phyloP scores from a whole-genome alignment of 306 rosid genomes.

The Cyclanthera cordifolia region DNA sequence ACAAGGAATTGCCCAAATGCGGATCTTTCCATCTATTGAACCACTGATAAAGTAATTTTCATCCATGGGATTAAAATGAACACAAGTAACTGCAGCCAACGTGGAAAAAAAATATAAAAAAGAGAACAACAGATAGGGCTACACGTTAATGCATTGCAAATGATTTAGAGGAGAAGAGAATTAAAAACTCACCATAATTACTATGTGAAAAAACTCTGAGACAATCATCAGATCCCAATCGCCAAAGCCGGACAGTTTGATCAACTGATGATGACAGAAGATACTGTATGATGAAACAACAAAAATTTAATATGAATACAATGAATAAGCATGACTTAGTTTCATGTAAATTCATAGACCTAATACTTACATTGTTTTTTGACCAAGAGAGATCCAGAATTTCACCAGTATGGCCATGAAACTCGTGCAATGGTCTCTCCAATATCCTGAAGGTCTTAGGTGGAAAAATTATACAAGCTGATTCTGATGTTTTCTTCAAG shows the following conservation, averaged over 20 bases:
- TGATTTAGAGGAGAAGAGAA: not conserved
- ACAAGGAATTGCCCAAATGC: conserved; percentile 67
- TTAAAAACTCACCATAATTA: conserved; percentile 56
- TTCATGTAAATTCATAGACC: conserved; percentile 1
- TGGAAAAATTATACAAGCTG: conserved; percentile 75
- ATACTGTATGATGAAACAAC: conserved; percentile 35
- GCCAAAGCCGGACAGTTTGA: conserved; percentile 89
- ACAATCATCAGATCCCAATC: conserved; percentile 51
- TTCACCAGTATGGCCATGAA: conserved; percentile 66
- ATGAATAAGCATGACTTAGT: conserved; percentile 2
- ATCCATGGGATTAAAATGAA: conserved; percentile 85
- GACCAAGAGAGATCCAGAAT: conserved; percentile 94
- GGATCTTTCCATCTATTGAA: conserved; percentile 94
- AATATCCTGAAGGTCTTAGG: conserved; percentile 64
- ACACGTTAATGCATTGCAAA: not conserved
- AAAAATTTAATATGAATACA: conserved; percentile 8
- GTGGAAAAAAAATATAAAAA: conserved; percentile 18
- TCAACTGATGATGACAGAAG: conserved; percentile 82
- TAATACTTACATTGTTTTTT: conserved; percentile 64
- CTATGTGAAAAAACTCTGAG: conserved; percentile 76
- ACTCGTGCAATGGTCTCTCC: conserved; percentile 78
- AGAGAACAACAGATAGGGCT: conserved; percentile 6
- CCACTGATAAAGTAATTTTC: conserved; percentile 90
- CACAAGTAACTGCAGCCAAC: conserved; percentile 59
- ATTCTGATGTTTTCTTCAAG: conserved; percentile 59